Percentiles rank a stretch among this genome's conserved stretches.
Evolutionary conservation across 495 filamentous ascomycete species (phyloP).

Genomic region (Geopyxis carbonaria): DNA sequence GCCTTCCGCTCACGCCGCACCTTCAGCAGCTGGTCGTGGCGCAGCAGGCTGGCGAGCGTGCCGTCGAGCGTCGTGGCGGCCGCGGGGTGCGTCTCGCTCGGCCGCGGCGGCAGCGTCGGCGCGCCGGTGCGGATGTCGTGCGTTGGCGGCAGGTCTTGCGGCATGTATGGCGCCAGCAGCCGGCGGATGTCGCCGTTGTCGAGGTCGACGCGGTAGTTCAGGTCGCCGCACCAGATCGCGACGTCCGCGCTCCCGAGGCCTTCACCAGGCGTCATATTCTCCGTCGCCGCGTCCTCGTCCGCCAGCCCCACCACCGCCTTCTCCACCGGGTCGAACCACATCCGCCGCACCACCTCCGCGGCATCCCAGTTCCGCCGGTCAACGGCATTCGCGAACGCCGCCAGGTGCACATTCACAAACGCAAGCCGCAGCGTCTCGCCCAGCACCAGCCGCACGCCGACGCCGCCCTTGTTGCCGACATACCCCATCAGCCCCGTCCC

Average conservation of each 20-base stretch:
- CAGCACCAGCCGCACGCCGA: slow-evolving; percentile 62
- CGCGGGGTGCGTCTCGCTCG: slow-evolving; percentile 21
- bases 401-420: slow-evolving; percentile 81
- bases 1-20: slow-evolving; percentile 57
- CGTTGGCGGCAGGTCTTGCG: slow-evolving; percentile 19
- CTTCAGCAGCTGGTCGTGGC: slow-evolving; percentile 72
- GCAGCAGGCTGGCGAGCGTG: slow-evolving; percentile 66
- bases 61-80: slow-evolving; percentile 47
- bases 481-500: slow-evolving; percentile 83
- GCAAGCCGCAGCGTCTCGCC: slow-evolving; percentile 79
- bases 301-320: slow-evolving; percentile 36
- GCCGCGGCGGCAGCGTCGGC: slow-evolving; percentile 7
- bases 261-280: slow-evolving; percentile 30
- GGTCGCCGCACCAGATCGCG: slow-evolving; percentile 88
- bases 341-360: slow-evolving; percentile 52
- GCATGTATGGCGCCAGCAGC: slow-evolving; percentile 36
- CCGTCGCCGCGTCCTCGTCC: slow-evolving; percentile 24
- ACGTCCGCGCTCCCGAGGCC: slow-evolving; percentile 82
- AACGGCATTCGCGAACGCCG: slow-evolving; percentile 62
- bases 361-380: slow-evolving; percentile 86
- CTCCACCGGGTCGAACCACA: slow-evolving; percentile 55
- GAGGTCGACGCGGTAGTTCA: slow-evolving; percentile 87
- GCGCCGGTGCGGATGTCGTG: slow-evolving; percentile 11
- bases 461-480: slow-evolving; percentile 89
- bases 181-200: slow-evolving; percentile 79